phyloP scores from a whole-genome alignment of 495 filamentous ascomycete genomes.

The Bacidia gigantensis region DNA sequence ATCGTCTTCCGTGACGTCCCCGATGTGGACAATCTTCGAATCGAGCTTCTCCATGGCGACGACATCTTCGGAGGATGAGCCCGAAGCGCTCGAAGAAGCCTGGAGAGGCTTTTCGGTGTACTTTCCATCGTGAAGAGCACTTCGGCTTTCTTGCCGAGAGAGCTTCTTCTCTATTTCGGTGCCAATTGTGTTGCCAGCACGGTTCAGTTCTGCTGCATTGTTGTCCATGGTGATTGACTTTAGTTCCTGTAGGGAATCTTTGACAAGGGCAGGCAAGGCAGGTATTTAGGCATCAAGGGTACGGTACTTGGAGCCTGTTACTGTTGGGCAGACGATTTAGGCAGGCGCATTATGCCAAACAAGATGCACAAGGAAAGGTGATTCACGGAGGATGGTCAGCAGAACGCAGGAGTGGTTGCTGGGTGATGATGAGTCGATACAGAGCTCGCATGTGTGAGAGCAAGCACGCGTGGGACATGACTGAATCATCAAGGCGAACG shows the following conservation, averaged over 20 bases:
- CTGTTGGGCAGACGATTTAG: neutral
- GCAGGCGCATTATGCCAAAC: neutral
- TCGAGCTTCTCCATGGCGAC: conserved; percentile 14
- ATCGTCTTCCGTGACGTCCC: conserved; percentile 14
- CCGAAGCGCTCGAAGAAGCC: conserved; percentile 7
- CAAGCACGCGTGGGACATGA: neutral
- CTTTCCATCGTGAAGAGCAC: neutral
- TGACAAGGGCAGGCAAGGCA: neutral
- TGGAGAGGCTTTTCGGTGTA: conserved; percentile 12
- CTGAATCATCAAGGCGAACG: neutral
- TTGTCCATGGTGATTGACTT: conserved; percentile 14
- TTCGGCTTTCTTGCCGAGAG: neutral
- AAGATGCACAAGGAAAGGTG: neutral
- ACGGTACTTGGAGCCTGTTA: neutral
- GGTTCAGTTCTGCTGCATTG: conserved; percentile 15
- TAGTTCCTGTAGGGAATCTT: neutral
- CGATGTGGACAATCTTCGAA: conserved; percentile 16
- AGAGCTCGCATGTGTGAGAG: neutral
- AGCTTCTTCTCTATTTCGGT: conserved; percentile 11
- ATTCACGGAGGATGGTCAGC: neutral
- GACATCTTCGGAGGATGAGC: conserved; percentile 15
- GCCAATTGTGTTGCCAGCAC: conserved; percentile 12
- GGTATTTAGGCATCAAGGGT: too few species aligned
- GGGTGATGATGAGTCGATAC: neutral
- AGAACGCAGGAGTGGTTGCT: neutral